Conservation (phyloP, 2,329 filamentous ascomycete species). For the Capronia americana region DNA sequence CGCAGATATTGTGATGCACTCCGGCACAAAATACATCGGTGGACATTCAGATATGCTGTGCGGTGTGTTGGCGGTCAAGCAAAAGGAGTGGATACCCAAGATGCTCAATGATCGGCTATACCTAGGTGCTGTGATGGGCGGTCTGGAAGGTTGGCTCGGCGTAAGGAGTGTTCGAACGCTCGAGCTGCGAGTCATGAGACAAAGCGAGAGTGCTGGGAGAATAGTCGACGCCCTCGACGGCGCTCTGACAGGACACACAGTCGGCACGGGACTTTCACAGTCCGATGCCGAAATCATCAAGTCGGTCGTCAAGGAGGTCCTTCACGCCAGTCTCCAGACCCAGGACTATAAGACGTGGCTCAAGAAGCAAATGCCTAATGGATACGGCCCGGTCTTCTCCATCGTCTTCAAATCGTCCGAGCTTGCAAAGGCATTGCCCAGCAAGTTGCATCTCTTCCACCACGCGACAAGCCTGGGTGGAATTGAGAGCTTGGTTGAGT, state of each 20-base stretch:
- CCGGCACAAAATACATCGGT: conserved; percentile 93
- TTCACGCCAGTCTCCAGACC: conserved; percentile 81
- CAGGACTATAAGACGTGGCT: conserved; percentile 73
- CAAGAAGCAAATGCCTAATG: conserved; percentile 84
- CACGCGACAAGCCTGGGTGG: conserved; percentile 94
- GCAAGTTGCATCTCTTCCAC: conserved; percentile 81
- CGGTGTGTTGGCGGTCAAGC: conserved; percentile 74
- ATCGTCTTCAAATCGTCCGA: conserved; percentile 68
- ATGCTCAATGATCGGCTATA: conserved; percentile 74
- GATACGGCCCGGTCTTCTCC: conserved; percentile 87
- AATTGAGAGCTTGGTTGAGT: conserved; percentile 95
- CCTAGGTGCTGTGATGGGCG: conserved; percentile 85
- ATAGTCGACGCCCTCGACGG: conserved; percentile 75
- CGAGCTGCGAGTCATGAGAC: conserved; percentile 78
- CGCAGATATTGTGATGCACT: conserved; percentile 89
- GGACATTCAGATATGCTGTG: conserved; percentile 94
- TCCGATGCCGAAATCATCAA: conserved; percentile 56
- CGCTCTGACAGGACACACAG: conserved; percentile 50
- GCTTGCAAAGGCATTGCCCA: conserved; percentile 73
- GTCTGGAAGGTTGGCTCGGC: conserved; percentile 89
- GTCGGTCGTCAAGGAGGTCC: conserved; percentile 65
- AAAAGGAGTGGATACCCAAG: conserved; percentile 63
- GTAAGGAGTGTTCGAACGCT: conserved; percentile 84
- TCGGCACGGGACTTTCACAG: conserved; percentile 47
- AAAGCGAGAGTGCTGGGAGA: conserved; percentile 71